Base-by-base conservation (phyloP, 352 stramenopile genomes). In the Aphanomyces cochlioides region DNA sequence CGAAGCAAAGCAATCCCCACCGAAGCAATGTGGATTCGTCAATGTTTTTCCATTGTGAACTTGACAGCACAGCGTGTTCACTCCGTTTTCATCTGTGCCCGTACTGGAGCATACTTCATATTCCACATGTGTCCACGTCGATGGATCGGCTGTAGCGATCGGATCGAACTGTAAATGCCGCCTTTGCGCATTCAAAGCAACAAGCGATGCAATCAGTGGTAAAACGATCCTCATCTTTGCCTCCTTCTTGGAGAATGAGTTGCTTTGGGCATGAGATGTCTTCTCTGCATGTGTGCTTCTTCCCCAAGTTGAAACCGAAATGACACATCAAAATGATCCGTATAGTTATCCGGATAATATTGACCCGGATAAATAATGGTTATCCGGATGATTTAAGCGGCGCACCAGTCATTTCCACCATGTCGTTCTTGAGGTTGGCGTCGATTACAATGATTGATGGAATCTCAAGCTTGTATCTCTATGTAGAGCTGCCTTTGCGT, bases 401-500 rank as follows among this genome's bases (percentile, higher is more conserved):
- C 8, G 39, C 37, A 66, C 58, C 58, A 66, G 34, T 41, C 58
- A 66, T 66, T 66, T 66, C 38, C 39, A 41, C 58, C 28, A 66
- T 66, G 58, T 66, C 58, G n/a, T 66, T 66, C 58, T 36, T 66
- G 58, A 38, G 58, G 58, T 66, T 38, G 39, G 38, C 15, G 56
- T n/a, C 40, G 17, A 28, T 17, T 3, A 7, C 8, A 1, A 15
- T 28, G 58, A 12, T 47, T 38, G 37, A 10, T 40, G 56, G 7
- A n/a, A 15, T 15, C 58, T 66, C 37, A 66, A 38, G 58, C 13
- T 38, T 47, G 19, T 41, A n/a, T 21, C 12, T 47, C 28, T 10
- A 58, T 53, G 58, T 66, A 66, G 58, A 28, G 58, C 58, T 66
- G 58, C 58, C 37, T 58, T 58, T 58, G 40, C 58, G 58, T 66